phyloP scores from a whole-genome alignment of 2,329 filamentous ascomycete genomes.

The Trichocomaceae sp. region DNA sequence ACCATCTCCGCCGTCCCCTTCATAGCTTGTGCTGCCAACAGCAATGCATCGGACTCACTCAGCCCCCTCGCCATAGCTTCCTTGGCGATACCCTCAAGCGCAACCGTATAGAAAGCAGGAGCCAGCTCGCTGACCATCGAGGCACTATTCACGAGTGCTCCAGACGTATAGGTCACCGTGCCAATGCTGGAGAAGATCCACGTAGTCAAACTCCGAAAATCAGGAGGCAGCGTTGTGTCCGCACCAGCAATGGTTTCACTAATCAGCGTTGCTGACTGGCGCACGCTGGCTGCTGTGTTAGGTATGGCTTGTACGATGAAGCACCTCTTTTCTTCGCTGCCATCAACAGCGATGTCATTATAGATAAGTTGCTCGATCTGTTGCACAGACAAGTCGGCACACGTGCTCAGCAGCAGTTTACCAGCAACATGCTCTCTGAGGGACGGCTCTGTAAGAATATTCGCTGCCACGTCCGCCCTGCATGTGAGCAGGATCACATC shows the following conservation, averaged over 20 bases:
- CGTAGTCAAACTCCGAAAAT: conserved; percentile 9
- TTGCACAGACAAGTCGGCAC: conserved; percentile 6
- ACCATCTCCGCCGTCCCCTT: conserved; percentile 11
- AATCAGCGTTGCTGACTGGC: conserved; percentile 11
- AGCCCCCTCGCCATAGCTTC: conserved; percentile 8
- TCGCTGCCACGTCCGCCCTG: not conserved
- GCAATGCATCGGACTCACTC: conserved; percentile 10
- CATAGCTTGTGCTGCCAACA: conserved; percentile 11
- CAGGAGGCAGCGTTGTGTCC: conserved; percentile 4
- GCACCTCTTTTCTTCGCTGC: not conserved
- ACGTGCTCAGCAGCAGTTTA: conserved; percentile 10
- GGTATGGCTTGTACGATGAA: conserved; percentile 10
- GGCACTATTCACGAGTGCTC: conserved; percentile 8
- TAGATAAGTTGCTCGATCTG: conserved; percentile 12
- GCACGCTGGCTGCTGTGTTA: conserved; percentile 5
- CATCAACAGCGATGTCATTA: conserved; percentile 1
- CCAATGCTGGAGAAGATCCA: conserved; percentile 14
- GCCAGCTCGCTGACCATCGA: conserved; percentile 9
- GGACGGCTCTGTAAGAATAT: conserved; percentile 4
- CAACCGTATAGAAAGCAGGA: conserved; percentile 10
- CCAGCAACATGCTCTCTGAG: conserved; percentile 2
- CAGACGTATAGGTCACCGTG: conserved; percentile 7
- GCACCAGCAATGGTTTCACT: conserved; percentile 9
- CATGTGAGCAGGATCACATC: conserved; percentile 11
- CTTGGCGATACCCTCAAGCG: conserved; percentile 11